These are phyloP conservation scores for Neostapfia colusana DNA, from an alignment of 176 grass and related monocot genomes.

Conservation along the genomic window DNA sequence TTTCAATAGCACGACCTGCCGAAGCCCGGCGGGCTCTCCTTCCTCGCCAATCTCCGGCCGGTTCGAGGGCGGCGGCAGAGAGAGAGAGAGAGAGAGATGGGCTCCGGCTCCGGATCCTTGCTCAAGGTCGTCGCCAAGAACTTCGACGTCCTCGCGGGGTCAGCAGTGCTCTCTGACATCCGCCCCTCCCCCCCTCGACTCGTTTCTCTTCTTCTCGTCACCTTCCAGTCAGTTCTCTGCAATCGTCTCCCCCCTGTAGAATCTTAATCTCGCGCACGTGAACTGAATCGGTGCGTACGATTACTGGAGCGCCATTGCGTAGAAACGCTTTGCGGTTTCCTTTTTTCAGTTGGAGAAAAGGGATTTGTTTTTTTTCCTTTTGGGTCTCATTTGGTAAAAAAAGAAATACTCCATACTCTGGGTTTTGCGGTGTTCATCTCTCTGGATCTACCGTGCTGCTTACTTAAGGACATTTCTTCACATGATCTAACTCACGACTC, in stretches of 20 bases:
- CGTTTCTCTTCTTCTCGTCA: background rate
- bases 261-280: too few species aligned
- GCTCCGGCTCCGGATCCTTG: constrained; percentile 51
- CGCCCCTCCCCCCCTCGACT: background rate
- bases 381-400: background rate
- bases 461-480: background rate
- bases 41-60: background rate
- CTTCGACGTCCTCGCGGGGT: constrained; percentile 77
- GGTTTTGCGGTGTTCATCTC: background rate
- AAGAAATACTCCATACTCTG: background rate
- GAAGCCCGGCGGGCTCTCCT: background rate
- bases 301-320: background rate
- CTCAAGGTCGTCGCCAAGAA: constrained; percentile 67
- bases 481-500: background rate
- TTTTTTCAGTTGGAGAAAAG: background rate
- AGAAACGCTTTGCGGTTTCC: background rate
- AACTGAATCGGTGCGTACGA: too few species aligned
- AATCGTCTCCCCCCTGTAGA: too few species aligned
- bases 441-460: background rate
- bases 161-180: background rate
- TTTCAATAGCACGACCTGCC: constrained; percentile 1
- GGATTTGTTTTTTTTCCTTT: background rate
- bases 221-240: background rate
- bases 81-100: constrained; percentile 24
- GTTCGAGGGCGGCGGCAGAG: constrained; percentile 14